Evolutionary conservation across 202 grass and related monocot genomes (phyloP), one percentile per base, ranked within the genome.

Genomic region (Musa balbisiana): DNA sequence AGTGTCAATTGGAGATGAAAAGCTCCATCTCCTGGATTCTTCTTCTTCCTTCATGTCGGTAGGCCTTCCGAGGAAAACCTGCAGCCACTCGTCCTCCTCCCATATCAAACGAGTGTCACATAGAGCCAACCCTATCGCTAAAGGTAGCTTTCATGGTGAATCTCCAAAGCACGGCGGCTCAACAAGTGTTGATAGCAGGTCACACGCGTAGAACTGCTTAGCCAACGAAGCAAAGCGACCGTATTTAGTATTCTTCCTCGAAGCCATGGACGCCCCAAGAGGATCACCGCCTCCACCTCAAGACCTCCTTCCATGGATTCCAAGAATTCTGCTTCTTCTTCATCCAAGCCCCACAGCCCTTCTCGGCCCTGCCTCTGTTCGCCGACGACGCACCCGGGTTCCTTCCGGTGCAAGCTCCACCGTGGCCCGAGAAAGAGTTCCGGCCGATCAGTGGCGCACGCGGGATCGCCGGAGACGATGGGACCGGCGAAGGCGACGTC

Each of bases 331-430:
- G 9, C 66, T 17, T 56, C 71, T 25, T 76, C 73, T 51, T 49
- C 73, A 2, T 49, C 33, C 26, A 76, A 63, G 73, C 56, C 56
- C 9, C 55, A 14, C 56, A 64, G 15, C 13, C 21, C 22, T 12
- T 22, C 52, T 26, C 51, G 71, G 51, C 19, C 65, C 14, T 78
- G 76, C 76, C 76, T 78, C 6, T 78, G 76, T 8, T 64, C 64
- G 9, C 76, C 76, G 50, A 68, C 76, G 62, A 67, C 52, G 5
- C 76, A 78, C 63, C 64, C 64, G 10, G 76, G 76, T 1, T 78
- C 76, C n/a, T 78, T 78, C 63, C 62, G 76, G 51, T 78, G 64
- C 76, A 78, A 68, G 64, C 11, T 78, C 51, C 76, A 78, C 16
- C 62, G 63, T 19, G 43, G 29, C 33, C 33, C 33, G 56, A 19